Evolutionary conservation across 129 eudicot species (phyloP).

Genomic region (Deinandra increscens): DNA sequence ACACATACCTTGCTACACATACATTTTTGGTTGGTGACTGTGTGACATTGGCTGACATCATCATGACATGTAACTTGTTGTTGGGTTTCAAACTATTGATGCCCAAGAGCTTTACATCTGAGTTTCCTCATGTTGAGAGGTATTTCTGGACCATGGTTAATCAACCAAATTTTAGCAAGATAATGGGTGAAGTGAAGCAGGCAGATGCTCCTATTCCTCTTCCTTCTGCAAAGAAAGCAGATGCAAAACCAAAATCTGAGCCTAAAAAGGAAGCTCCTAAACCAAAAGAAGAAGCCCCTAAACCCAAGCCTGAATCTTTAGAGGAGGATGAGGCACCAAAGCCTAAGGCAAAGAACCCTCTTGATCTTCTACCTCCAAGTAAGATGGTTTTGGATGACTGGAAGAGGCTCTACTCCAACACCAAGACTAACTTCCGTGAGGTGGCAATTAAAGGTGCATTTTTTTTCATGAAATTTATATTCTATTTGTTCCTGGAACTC

Average conservation of each 20-base stretch:
- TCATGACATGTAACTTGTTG: slow-evolving; percentile 53
- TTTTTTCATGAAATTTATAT: background rate
- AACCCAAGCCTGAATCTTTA: slow-evolving; percentile 48
- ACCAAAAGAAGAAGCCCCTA: slow-evolving; percentile 46
- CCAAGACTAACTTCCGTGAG: slow-evolving; percentile 81
- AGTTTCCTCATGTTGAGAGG: slow-evolving; percentile 90
- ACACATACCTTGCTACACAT: slow-evolving; percentile 47
- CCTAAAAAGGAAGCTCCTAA: slow-evolving; percentile 42
- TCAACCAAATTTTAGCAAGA: slow-evolving; percentile 72
- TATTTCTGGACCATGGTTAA: slow-evolving; percentile 90
- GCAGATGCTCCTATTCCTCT: slow-evolving; percentile 54
- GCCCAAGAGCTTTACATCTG: slow-evolving; percentile 68
- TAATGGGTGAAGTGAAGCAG: slow-evolving; percentile 66
- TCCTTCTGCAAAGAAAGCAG: slow-evolving; percentile 50
- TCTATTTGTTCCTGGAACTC: no score
- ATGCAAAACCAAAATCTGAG: slow-evolving; percentile 44
- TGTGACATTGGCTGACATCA: slow-evolving; percentile 60
- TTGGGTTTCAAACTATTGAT: slow-evolving; percentile 40
- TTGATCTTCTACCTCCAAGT: slow-evolving; percentile 29
- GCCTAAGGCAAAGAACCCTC: slow-evolving; percentile 21
- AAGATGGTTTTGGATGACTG: slow-evolving; percentile 81
- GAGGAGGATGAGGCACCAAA: slow-evolving; percentile 48
- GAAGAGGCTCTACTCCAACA: slow-evolving; percentile 87
- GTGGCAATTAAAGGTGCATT: slow-evolving; percentile 77
- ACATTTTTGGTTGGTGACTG: slow-evolving; percentile 52